Conservation (phyloP, 1,284 basidiomycete species). For the Laetiporus sulphureus region DNA sequence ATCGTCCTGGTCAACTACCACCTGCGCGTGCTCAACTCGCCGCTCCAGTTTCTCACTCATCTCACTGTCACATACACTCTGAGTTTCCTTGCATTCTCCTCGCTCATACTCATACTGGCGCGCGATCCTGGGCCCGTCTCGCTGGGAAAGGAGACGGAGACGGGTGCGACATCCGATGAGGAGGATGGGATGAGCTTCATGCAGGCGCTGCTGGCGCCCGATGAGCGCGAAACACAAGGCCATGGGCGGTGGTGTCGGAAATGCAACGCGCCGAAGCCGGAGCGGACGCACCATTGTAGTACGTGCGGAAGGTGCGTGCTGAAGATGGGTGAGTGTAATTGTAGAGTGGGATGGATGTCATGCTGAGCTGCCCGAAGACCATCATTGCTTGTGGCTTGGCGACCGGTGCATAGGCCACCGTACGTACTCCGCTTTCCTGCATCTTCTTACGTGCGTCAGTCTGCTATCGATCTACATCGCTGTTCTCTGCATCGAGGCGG, state of each 20-base stretch:
- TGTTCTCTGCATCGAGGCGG: slow-evolving; percentile 47
- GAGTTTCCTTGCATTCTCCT: slow-evolving; percentile 59
- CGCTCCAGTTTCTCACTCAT: slow-evolving; percentile 44
- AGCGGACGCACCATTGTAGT: slow-evolving; percentile 67
- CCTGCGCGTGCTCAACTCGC: slow-evolving; percentile 43
- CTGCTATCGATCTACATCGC: slow-evolving; percentile 60
- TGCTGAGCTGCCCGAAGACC: slow-evolving; percentile 43
- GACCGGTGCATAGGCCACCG: slow-evolving; percentile 77
- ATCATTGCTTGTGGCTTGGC: slow-evolving; percentile 87
- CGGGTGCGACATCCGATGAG: slow-evolving; percentile 22
- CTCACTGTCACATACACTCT: slow-evolving; percentile 52
- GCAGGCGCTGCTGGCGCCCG: slow-evolving; percentile 50
- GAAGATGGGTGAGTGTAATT: slow-evolving; percentile 69
- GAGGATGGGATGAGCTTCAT: slow-evolving; percentile 46
- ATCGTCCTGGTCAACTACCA: slow-evolving; percentile 62
- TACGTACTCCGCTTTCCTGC: slow-evolving; percentile 82
- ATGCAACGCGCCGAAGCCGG: slow-evolving; percentile 76
- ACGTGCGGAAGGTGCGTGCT: slow-evolving; percentile 72
- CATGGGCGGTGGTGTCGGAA: slow-evolving; percentile 70
- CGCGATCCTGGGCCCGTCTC: slow-evolving; percentile 69
- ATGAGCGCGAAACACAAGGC: slow-evolving; percentile 35
- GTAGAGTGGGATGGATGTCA: not conserved
- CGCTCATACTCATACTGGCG: slow-evolving; percentile 61
- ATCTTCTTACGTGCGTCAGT: slow-evolving; percentile 69
- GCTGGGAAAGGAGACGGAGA: slow-evolving; percentile 22